phyloP scores from a whole-genome alignment of 352 stramenopile species.

The Phytophthora pini region DNA sequence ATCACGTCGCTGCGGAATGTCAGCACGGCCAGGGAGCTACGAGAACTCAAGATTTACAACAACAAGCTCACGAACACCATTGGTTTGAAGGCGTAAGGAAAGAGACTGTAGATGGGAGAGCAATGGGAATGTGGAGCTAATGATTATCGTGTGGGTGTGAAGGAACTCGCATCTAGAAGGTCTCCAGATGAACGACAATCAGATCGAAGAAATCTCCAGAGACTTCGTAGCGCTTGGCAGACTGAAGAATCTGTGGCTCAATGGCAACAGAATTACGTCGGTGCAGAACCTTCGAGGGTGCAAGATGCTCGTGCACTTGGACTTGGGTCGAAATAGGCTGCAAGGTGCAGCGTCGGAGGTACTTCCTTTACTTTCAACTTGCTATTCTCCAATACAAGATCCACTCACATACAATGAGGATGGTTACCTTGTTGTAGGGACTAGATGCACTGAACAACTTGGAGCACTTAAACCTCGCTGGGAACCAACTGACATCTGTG shows the following conservation, averaged over 20 bases:
- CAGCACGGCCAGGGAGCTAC: slow-evolving; percentile 63
- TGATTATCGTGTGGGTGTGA: slow-evolving; percentile 1
- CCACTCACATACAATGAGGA: too few species aligned
- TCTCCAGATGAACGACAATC: slow-evolving; percentile 76
- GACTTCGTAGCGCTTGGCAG: slow-evolving; percentile 70
- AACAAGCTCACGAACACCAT: slow-evolving; percentile 67
- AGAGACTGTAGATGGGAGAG: background rate
- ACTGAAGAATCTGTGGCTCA: slow-evolving; percentile 77
- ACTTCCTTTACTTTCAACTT: background rate
- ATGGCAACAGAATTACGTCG: slow-evolving; percentile 62
- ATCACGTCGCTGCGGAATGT: slow-evolving; percentile 65
- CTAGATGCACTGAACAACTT: slow-evolving; percentile 61
- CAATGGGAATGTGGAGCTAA: background rate
- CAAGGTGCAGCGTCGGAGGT: slow-evolving; percentile 52
- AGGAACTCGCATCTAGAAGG: slow-evolving; percentile 77
- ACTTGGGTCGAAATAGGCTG: slow-evolving; percentile 73
- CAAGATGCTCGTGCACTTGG: slow-evolving; percentile 65
- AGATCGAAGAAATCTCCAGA: slow-evolving; percentile 61
- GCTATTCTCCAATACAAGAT: too few species aligned
- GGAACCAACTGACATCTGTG: slow-evolving; percentile 62
- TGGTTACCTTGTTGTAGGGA: slow-evolving; percentile 35
- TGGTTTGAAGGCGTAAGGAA: slow-evolving; percentile 54
- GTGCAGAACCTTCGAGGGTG: slow-evolving; percentile 63
- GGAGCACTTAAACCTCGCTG: slow-evolving; percentile 69
- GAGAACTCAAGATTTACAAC: slow-evolving; percentile 85